phyloP scores from a whole-genome alignment of 1,284 basidiomycete genomes.

The Chondrostereum purpureum region DNA sequence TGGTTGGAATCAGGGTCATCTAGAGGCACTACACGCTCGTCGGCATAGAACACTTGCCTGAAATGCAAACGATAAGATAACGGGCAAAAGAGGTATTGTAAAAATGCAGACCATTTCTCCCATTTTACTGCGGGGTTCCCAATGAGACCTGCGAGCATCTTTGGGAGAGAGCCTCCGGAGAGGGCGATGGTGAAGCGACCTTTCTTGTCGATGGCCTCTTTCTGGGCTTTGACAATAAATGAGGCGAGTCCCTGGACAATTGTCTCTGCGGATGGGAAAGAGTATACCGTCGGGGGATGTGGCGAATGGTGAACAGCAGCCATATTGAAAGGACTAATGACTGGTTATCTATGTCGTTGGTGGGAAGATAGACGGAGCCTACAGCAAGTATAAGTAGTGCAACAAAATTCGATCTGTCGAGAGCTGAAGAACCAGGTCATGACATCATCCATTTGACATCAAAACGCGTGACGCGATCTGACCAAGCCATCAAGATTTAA shows the following conservation, averaged over 20 bases:
- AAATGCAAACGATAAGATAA: conserved; percentile 9
- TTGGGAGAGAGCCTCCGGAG: conserved; percentile 90
- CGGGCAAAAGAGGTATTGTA: not conserved
- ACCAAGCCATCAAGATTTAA: not conserved
- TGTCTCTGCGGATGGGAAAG: conserved; percentile 55
- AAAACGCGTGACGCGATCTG: too few relatives aligned
- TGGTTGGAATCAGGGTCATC: conserved; percentile 93
- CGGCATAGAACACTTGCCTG: conserved; percentile 98
- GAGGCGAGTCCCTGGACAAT: conserved; percentile 66
- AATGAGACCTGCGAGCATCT: conserved; percentile 74
- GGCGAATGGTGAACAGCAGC: conserved; percentile 38
- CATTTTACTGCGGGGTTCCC: conserved; percentile 76
- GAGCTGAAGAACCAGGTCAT: not conserved
- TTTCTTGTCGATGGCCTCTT: conserved; percentile 83
- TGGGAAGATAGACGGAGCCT: not conserved
- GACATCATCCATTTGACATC: too few relatives aligned
- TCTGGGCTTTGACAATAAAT: conserved; percentile 86
- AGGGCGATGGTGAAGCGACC: conserved; percentile 89
- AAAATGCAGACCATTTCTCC: conserved; percentile 80
- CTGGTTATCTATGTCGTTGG: not conserved
- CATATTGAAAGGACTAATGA: conserved; percentile 3
- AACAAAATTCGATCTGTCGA: too few relatives aligned
- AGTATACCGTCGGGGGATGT: conserved; percentile 68
- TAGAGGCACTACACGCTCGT: conserved; percentile 94
- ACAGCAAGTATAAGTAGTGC: too few relatives aligned